Conservation (phyloP, 345 rosid species). For the Gossypioides kirkii region DNA sequence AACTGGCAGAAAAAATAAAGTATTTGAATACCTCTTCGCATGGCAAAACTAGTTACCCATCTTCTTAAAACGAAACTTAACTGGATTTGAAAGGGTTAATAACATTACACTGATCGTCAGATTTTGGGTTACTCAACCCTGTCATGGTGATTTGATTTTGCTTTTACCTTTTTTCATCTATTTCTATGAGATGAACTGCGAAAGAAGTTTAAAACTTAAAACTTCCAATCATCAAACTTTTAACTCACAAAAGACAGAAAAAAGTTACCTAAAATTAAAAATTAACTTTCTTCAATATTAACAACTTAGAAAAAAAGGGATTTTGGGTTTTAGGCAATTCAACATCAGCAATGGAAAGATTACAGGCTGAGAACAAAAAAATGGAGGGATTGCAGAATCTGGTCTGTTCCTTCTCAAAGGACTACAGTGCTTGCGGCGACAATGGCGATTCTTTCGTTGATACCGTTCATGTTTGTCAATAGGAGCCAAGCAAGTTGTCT, state of each 20-base stretch:
- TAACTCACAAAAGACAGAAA: no score
- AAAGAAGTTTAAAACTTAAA: no score
- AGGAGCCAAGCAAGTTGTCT: slow-evolving; percentile 55
- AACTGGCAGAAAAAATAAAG: no score
- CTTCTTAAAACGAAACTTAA: background rate
- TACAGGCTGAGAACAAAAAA: slow-evolving; percentile 15
- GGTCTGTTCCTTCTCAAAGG: slow-evolving; percentile 28
- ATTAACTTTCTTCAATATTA: no score
- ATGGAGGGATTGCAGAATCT: slow-evolving; percentile 10
- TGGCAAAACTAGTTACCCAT: no score
- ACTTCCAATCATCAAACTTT: no score
- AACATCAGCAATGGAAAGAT: slow-evolving; percentile 38
- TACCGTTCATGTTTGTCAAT: slow-evolving; percentile 29
- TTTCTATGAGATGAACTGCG: no score
- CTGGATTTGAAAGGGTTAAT: background rate
- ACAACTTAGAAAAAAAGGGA: background rate
- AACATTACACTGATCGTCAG: background rate
- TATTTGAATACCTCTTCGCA: no score
- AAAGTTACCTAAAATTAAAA: no score
- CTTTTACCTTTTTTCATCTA: no score
- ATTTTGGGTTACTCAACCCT: no score
- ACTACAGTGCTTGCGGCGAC: slow-evolving; percentile 18
- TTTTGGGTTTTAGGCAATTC: background rate
- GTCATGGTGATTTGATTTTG: no score
- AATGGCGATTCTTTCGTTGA: slow-evolving; percentile 22